Base-by-base conservation (phyloP, 1,284 basidiomycete species). In the Fomes fomentarius region DNA sequence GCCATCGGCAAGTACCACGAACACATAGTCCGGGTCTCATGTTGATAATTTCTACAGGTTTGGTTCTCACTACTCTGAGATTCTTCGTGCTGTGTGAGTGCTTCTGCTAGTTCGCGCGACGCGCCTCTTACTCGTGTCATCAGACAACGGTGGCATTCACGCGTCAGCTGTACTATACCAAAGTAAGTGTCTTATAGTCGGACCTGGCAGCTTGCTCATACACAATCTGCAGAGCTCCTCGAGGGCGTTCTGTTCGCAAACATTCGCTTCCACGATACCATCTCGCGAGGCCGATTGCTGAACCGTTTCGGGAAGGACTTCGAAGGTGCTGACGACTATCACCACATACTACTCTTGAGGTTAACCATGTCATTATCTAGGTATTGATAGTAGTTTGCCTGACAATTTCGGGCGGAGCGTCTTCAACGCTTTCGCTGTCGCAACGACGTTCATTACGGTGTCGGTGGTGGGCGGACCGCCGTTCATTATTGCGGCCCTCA, bases 301-400 rank as follows among this genome's bases (percentile, higher is more conserved):
- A 96, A 96, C 68, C 81, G 94, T 34, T 96, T 97, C 64, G 93
- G 94, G 37, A 96, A 97, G 69, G 95, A 97, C 68, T 93, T 96
- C 55, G 94, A 97, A 76, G 91, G 87, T 85, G 44, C n/a, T n/a
- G n/a, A n/a, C n/a, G n/a, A n/a, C n/a, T n/a, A n/a, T n/a, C n/a
- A n/a, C n/a, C n/a, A n/a, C n/a, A n/a, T n/a, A n/a, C n/a, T n/a
- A n/a, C n/a, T n/a, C n/a, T n/a, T n/a, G n/a, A n/a, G n/a, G n/a
- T n/a, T n/a, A n/a, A n/a, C n/a, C n/a, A n/a, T n/a, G n/a, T n/a
- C n/a, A n/a, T 7, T 21, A 22, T 19, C 19, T 48, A 89, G 88
- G 89, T 24, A 85, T 96, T 47, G 94, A 98, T 69, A 94, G 92
- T 57, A 85, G 72, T 52, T 81, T 94, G 55, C 86, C 93, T 1